Percentiles rank a stretch among this genome's conserved stretches.
Conservation (phyloP, 176 grass and related monocot genomes). For the Oryza rufipogon region DNA sequence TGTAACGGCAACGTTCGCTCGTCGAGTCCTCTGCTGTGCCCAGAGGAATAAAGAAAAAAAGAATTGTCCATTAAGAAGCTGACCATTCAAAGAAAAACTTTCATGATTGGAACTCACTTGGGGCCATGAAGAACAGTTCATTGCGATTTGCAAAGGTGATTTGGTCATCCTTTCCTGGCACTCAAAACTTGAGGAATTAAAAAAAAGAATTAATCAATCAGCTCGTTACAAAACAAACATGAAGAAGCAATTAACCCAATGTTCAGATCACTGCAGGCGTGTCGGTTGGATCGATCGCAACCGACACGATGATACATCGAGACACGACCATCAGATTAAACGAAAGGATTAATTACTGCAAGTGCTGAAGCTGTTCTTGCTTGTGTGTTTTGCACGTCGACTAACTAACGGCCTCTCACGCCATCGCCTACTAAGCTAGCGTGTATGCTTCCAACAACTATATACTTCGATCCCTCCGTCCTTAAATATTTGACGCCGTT, state of each 20-base stretch:
- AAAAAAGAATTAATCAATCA: background rate
- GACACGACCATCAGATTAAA: too few relatives aligned
- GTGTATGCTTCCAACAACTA: too few relatives aligned
- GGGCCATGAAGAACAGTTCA: background rate
- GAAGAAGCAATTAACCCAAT: background rate
- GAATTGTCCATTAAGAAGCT: background rate
- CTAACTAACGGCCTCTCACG: too few relatives aligned
- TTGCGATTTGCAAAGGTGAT: background rate
- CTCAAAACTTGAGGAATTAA: background rate
- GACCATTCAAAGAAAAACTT: background rate
- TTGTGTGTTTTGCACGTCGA: too few relatives aligned
- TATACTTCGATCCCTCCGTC: too few relatives aligned
- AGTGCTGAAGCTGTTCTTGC: too few relatives aligned
- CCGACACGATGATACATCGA: background rate
- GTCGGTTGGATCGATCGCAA: background rate
- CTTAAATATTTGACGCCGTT: too few relatives aligned
- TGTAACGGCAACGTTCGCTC: constrained; percentile 16
- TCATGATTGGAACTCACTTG: background rate
- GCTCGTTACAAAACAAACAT: background rate
- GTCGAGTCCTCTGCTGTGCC: background rate
- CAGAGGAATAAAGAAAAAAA: background rate
- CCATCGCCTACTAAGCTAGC: too few relatives aligned
- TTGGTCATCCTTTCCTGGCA: background rate
- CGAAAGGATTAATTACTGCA: too few relatives aligned
- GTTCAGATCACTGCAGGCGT: background rate